Base-by-base conservation (phyloP, 2,329 filamentous ascomycete species). In the Aciculosporium take region DNA sequence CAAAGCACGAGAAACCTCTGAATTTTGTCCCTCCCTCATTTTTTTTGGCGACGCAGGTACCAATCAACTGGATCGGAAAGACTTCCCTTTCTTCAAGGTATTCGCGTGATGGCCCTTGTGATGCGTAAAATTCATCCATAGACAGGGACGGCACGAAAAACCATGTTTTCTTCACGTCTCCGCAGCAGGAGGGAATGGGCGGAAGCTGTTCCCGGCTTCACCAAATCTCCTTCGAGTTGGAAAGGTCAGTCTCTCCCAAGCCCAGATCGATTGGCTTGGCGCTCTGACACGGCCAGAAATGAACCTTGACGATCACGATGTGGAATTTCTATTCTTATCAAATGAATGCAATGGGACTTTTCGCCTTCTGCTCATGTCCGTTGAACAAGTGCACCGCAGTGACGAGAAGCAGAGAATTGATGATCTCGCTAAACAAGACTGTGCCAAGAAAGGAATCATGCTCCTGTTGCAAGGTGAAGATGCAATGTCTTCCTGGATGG, bases 271-370 rank as follows among this genome's bases (percentile, higher is more conserved):
- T 12, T 3, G 30, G 5, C 15, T 27, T n/a, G n/a, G 24, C 34
- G 12, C 10, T 18, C 23, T 42, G n/a, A 30, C 30, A 6, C 18
- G 28, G 38, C 27, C 36, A 72, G 69, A 71, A 51, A 49, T 51
- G 3, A 54, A 50, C 13, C 53, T 73, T 3, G 49, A 55, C 13
- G 61, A 58, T 2, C 64, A 72, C 46, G 71, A 74, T 46, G 49
- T 72, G 24, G 63, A 63, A 12, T 56, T 74, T 29, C 55, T 56
- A 4, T 41, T 67, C 17, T 39, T 35, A 33, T 42, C 28, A 17
- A 29, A 21, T 24, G 33, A 18, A n/a, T 35, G 18, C 30, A 39
- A 13, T 1, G 20, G 18, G 7, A 40, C 53, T 6, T 59, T 67
- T 37, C 60, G 59, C 20, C 56, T 62, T 21, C 46, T 70, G 12